Evolutionary conservation across 305 asterid species (phyloP).

Genomic region (Fraxinus platypoda): DNA sequence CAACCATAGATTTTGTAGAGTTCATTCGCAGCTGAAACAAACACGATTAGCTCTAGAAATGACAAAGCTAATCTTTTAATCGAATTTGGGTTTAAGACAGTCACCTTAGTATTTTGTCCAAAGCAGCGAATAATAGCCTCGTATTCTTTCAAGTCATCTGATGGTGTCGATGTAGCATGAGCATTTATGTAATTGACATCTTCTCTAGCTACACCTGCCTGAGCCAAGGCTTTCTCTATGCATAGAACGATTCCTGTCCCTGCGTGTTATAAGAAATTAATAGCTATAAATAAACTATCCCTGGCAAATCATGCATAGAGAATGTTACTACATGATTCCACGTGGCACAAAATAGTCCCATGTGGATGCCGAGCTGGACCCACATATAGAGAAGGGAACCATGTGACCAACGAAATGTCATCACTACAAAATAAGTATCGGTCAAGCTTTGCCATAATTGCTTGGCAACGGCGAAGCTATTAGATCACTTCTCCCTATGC

Average conservation of each 20-base stretch:
- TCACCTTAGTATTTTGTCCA: conserved; percentile 39
- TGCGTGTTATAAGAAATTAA: conserved; percentile 17
- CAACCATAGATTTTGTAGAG: conserved; percentile 51
- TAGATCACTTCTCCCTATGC: neutral
- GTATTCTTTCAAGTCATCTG: conserved; percentile 41
- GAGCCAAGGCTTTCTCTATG: conserved; percentile 47
- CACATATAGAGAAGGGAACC: neutral
- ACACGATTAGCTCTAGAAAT: neutral
- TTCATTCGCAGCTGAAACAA: conserved; percentile 36
- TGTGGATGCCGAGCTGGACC: neutral
- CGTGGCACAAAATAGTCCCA: neutral
- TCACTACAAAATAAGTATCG: neutral
- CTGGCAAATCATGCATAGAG: neutral
- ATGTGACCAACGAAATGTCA: neutral
- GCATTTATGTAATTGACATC: conserved; percentile 51
- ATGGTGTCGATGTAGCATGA: conserved; percentile 49
- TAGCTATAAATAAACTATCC: neutral
- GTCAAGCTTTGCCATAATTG: neutral
- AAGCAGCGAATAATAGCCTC: conserved; percentile 43
- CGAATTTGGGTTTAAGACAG: neutral
- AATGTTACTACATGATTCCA: neutral
- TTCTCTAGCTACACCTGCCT: conserved; percentile 41
- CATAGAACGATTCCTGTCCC: conserved; percentile 45
- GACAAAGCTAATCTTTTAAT: neutral
- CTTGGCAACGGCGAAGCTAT: neutral